These are phyloP conservation scores for Coemansia sp. DNA, from an alignment of 192 early-diverging fungal species.

Conservation along the genomic window DNA sequence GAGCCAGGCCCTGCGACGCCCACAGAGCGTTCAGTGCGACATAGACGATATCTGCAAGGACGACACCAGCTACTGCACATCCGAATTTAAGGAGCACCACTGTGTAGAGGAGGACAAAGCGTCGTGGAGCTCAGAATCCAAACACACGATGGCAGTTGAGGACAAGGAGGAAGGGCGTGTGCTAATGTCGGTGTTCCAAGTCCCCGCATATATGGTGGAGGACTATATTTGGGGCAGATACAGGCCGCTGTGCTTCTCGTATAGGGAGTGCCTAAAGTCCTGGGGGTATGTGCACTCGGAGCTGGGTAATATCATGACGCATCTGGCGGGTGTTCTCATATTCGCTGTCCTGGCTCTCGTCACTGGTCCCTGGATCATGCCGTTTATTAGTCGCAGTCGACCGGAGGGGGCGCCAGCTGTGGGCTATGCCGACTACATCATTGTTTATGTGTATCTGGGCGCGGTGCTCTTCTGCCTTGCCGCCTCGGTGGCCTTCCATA, in stretches of 20 bases:
- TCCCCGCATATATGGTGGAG: conserved; percentile 74
- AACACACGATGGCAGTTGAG: background rate
- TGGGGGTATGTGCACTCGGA: conserved; percentile 89
- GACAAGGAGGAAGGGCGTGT: conserved; percentile 1
- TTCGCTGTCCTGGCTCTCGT: conserved; percentile 58
- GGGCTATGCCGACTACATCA: conserved; percentile 58
- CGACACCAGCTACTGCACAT: background rate
- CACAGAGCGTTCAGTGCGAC: background rate
- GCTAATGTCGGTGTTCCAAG: conserved; percentile 53
- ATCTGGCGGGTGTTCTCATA: conserved; percentile 64
- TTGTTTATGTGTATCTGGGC: conserved; percentile 73
- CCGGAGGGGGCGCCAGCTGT: conserved; percentile 22
- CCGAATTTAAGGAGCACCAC: background rate
- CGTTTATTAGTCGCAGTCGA: conserved; percentile 6
- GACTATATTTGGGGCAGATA: conserved; percentile 80
- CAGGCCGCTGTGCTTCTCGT: conserved; percentile 70
- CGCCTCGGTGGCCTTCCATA: conserved; percentile 77
- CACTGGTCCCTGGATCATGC: conserved; percentile 44
- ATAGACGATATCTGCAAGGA: background rate
- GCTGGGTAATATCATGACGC: conserved; percentile 87
- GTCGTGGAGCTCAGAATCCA: conserved; percentile 1
- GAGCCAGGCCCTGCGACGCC: background rate
- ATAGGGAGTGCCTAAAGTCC: conserved; percentile 66
- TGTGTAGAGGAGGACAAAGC: background rate
- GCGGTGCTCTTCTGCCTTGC: conserved; percentile 79